A percentile compares a stretch with the other conserved stretches of the same genome.
These are phyloP conservation scores for Neocatenulostroma microsporum DNA, from an alignment of 2,329 filamentous ascomycete genomes.

Conservation along the genomic window DNA sequence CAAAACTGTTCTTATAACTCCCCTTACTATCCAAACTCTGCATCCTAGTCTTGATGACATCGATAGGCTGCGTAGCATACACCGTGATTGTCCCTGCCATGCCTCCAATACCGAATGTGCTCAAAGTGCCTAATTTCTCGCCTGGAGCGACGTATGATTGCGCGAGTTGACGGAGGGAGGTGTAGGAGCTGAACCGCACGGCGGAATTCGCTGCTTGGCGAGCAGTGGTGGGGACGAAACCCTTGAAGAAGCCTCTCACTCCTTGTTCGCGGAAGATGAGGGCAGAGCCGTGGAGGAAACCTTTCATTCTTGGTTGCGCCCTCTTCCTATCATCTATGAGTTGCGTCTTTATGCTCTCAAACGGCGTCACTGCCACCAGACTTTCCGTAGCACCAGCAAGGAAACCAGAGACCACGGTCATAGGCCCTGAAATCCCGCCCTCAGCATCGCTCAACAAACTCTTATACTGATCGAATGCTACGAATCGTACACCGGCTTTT, in stretches of 20 bases:
- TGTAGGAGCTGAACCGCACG: slow-evolving; percentile 89
- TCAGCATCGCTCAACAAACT: slow-evolving; percentile 69
- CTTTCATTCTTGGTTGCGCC: slow-evolving; percentile 74
- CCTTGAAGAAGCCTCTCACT: slow-evolving; percentile 88
- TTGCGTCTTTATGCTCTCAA: slow-evolving; percentile 97
- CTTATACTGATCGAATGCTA: slow-evolving; percentile 95
- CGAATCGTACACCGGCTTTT: slow-evolving; percentile 93
- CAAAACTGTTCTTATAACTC: slow-evolving; percentile 79
- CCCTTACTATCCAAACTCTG: slow-evolving; percentile 81
- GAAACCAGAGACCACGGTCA: slow-evolving; percentile 88
- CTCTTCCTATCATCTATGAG: slow-evolving; percentile 94
- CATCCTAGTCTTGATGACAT: slow-evolving; percentile 96
- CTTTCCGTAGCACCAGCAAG: slow-evolving; percentile 93
- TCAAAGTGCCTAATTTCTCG: slow-evolving; percentile 81
- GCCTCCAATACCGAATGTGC: slow-evolving; percentile 86
- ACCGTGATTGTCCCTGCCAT: slow-evolving; percentile 88
- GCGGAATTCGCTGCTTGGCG: slow-evolving; percentile 93
- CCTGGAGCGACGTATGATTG: slow-evolving; percentile 89
- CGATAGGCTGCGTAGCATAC: slow-evolving; percentile 62
- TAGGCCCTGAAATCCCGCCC: slow-evolving; percentile 81
- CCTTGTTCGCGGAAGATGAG: slow-evolving; percentile 86
- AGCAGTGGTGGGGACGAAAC: slow-evolving; percentile 89
- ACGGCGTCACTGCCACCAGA: slow-evolving; percentile 86
- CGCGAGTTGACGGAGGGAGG: slow-evolving; percentile 79
- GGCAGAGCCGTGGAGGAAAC: slow-evolving; percentile 82